Base-by-base conservation (phyloP, 306 rosid genomes). In the Prunus davidiana region DNA sequence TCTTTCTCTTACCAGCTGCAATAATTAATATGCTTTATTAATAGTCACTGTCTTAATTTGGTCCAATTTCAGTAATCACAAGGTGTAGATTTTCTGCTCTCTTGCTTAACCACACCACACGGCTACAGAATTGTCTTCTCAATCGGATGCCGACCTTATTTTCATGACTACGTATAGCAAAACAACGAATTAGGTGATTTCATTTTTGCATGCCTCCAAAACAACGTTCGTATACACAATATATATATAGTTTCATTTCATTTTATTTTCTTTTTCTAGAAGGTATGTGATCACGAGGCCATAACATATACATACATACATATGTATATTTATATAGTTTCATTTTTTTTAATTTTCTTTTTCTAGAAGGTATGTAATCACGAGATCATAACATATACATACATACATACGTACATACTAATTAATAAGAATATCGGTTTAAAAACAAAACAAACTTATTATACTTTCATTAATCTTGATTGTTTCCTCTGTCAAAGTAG, bases 1-100 rank as follows among this genome's bases (percentile, higher is more conserved):
- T 56, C 54, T 73, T 46, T 46, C 57, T 41, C 8, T 65, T 75
- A 30, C 63, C 54, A 38, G 2, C 43, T 38, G 43, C 43, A 38
- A 38, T 38, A 38, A 38, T 38, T 38, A 38, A 38, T 25, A 16
- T 11, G 32, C 8, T 49, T 30, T 66, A 45, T 60, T 55, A 30
- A 12, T 69, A 27, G 60, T 64, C 49, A 50, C 46, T 52, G 74
- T 76, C 57, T 49, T 49, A 49, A 15, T 2, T 68, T 32, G 75
- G 79, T 80, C 83, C 74, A 66, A 73, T 54, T 54, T 73, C 65
- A 12, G 65, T 74, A 74, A 46, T 46, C 75, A 65, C 9, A 20
- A 50, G 69, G 20, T 70, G 19, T 5, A 24, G 11, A 27, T 67
- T 7, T 34, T 51, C 43, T 30, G n/a, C 7, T 20, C 6, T 60